These are phyloP conservation scores for Panicum hallii DNA, from an alignment of 202 grass and related monocot genomes.

Conservation along the genomic window DNA sequence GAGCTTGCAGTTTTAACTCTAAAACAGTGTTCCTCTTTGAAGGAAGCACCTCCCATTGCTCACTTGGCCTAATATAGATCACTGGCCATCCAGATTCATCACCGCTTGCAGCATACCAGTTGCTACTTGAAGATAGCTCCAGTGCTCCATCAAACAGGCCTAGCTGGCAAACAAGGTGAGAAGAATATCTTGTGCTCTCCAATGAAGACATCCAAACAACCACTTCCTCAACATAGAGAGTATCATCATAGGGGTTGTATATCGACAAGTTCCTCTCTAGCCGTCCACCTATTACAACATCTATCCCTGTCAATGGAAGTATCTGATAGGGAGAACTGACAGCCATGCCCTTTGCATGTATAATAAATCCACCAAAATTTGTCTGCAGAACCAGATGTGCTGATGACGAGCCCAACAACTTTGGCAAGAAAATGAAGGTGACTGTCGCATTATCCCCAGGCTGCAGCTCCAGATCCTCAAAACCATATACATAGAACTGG, in stretches of 20 bases:
- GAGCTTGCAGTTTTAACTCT: conserved; percentile 69
- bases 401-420: conserved; percentile 69
- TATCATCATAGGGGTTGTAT: conserved; percentile 83
- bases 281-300: conserved; percentile 53
- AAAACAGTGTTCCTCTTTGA: conserved; percentile 55
- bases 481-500: conserved; percentile 85
- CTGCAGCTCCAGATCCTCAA: conserved; percentile 65
- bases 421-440: conserved; percentile 84
- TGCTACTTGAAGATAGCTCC: conserved; percentile 50
- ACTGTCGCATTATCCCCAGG: conserved; percentile 75
- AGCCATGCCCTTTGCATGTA: conserved; percentile 81
- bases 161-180: conserved; percentile 74
- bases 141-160: conserved; percentile 45
- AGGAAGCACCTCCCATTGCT: conserved; percentile 76
- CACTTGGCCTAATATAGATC: conserved; percentile 74
- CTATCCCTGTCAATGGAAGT: conserved; percentile 67
- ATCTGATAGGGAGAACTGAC: conserved; percentile 78
- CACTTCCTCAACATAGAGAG: conserved; percentile 78
- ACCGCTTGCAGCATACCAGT: conserved; percentile 66
- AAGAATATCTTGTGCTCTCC: conserved; percentile 67
- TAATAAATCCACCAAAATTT: conserved; percentile 88
- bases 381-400: conserved; percentile 92
- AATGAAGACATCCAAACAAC: conserved; percentile 77
- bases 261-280: conserved; percentile 81
- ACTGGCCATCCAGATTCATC: conserved; percentile 53